These are phyloP conservation scores for Sarocladium kiliense DNA, from an alignment of 2,329 filamentous ascomycete species.

Conservation along the genomic window DNA sequence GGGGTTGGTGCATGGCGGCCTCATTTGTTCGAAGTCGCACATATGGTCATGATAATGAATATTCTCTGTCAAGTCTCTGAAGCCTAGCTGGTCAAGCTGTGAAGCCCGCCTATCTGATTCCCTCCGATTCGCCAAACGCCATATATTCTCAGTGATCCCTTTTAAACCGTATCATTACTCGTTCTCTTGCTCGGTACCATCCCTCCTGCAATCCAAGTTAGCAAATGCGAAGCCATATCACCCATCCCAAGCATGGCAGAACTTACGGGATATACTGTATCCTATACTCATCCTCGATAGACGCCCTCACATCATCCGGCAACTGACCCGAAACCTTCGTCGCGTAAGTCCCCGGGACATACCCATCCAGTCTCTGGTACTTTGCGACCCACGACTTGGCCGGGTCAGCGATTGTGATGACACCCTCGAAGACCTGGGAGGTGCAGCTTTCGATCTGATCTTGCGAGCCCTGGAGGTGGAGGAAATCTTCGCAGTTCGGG, in stretches of 20 bases:
- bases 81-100: neutral
- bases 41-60: neutral
- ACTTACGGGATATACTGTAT: slow-evolving; percentile 63
- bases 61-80: neutral
- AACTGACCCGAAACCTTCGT: slow-evolving; percentile 86
- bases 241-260: slow-evolving; percentile 9
- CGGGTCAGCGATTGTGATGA: slow-evolving; percentile 83
- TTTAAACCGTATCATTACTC: slow-evolving; percentile 10
- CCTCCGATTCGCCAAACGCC: slow-evolving; percentile 6
- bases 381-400: slow-evolving; percentile 87
- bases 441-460: slow-evolving; percentile 91
- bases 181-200: slow-evolving; percentile 41
- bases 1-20: too few relatives aligned
- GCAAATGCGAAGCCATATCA: neutral
- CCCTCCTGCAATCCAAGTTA: slow-evolving; percentile 29
- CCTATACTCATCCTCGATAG: slow-evolving; percentile 58
- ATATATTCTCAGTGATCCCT: neutral
- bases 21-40: too few relatives aligned
- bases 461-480: slow-evolving; percentile 71
- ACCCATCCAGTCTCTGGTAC: slow-evolving; percentile 88
- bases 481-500: slow-evolving; percentile 93
- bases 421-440: slow-evolving; percentile 89
- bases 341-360: slow-evolving; percentile 86
- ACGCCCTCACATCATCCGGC: slow-evolving; percentile 58
- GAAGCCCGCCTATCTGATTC: neutral